A percentile compares a stretch with the other conserved stretches of the same genome.
These are phyloP conservation scores for Glycyrrhiza uralensis DNA, from an alignment of 306 rosid species.

Conservation along the genomic window DNA sequence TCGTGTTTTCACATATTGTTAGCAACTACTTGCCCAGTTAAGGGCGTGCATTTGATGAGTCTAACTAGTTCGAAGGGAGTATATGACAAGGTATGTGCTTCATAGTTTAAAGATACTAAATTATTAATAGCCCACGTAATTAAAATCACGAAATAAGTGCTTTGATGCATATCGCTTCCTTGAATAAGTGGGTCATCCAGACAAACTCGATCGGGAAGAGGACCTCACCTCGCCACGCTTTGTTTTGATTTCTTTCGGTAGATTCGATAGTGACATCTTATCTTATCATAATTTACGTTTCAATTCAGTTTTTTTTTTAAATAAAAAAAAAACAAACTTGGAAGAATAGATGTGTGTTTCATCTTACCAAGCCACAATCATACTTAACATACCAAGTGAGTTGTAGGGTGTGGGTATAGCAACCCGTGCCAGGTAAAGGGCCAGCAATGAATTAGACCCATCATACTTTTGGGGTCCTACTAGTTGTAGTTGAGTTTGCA, in stretches of 20 bases:
- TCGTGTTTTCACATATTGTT: conserved; percentile 7
- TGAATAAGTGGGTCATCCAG: conserved; percentile 12
- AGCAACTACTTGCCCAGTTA: too few relatives aligned
- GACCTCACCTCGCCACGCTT: conserved; percentile 1
- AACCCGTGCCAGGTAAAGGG: conserved; percentile 24
- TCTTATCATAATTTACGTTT: not conserved
- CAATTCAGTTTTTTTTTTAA: not conserved
- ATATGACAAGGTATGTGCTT: too few relatives aligned
- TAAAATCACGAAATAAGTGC: too few relatives aligned
- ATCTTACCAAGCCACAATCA: not conserved
- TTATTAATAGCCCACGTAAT: too few relatives aligned
- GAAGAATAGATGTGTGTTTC: too few relatives aligned
- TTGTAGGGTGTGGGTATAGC: conserved; percentile 26
- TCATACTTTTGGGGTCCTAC: conserved; percentile 34
- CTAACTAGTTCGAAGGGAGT: too few relatives aligned
- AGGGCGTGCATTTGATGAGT: not conserved
- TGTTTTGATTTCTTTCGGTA: conserved; percentile 14
- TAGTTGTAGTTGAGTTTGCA: conserved; percentile 16
- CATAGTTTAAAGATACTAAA: too few relatives aligned
- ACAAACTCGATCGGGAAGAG: not conserved
- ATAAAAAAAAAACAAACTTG: not conserved
- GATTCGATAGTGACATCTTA: conserved; percentile 26
- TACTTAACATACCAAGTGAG: conserved; percentile 18
- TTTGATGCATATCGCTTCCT: conserved; percentile 25
- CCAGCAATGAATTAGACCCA: conserved; percentile 19